These are phyloP conservation scores for Alternaria conjuncta DNA, from an alignment of 2,329 filamentous ascomycete species.

Conservation along the genomic window DNA sequence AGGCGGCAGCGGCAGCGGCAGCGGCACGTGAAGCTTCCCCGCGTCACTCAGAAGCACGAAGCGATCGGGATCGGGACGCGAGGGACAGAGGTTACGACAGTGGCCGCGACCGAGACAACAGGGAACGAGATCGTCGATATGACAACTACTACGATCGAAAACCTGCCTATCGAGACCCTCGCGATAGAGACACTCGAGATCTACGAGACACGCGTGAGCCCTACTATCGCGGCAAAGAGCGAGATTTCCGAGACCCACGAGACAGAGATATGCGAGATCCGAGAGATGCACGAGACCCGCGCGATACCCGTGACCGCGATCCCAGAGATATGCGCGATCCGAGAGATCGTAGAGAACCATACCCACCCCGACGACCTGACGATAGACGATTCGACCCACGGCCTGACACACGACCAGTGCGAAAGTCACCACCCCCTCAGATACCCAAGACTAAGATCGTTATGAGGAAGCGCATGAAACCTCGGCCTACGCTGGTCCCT, in stretches of 20 bases:
- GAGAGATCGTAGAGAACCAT: conserved; percentile 39
- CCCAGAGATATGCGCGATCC: conserved; percentile 19
- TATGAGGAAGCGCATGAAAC: conserved; percentile 72
- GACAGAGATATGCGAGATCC: conserved; percentile 34
- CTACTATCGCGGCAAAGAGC: conserved; percentile 25
- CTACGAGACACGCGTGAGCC: conserved; percentile 21
- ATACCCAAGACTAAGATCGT: conserved; percentile 62
- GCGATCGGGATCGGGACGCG: conserved; percentile 32
- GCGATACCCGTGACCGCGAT: conserved; percentile 33
- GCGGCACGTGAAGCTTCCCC: conserved; percentile 36
- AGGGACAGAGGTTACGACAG: conserved; percentile 31
- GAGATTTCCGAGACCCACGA: conserved; percentile 22
- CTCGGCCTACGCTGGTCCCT: conserved; percentile 71
- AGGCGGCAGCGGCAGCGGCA: conserved; percentile 45
- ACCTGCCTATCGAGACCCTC: conserved; percentile 35
- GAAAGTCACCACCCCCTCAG: conserved; percentile 48
- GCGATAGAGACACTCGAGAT: conserved; percentile 32
- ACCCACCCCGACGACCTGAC: conserved; percentile 36
- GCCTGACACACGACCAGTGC: conserved; percentile 37
- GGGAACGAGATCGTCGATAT: conserved; percentile 50
- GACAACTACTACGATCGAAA: conserved; percentile 35
- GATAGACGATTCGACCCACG: conserved; percentile 29
- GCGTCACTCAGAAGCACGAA: conserved; percentile 29
- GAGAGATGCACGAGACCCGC: conserved; percentile 17
- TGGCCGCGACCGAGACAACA: conserved; percentile 48